Conservation (phyloP, 192 early-diverging fungal genomes). For the Coemansia sp. region DNA sequence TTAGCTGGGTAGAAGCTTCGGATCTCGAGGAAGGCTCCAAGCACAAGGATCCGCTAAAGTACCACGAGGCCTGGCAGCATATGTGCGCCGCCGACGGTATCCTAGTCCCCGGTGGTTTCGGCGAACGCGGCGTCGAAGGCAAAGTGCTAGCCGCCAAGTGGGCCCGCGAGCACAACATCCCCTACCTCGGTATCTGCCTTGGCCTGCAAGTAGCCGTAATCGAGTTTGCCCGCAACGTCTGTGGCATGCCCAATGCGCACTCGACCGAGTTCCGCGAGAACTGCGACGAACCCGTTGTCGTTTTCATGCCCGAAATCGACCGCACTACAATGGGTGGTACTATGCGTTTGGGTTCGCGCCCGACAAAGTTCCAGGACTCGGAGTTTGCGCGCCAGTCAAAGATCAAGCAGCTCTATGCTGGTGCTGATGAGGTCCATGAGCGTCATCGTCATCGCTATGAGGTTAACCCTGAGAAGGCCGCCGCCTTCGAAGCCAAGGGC, state of each 20-base stretch:
- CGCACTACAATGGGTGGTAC: conserved; percentile 92
- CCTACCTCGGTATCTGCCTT: conserved; percentile 97
- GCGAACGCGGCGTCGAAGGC: conserved; percentile 93
- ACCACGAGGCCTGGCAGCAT: conserved; percentile 93
- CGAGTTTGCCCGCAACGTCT: conserved; percentile 94
- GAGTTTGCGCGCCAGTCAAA: conserved; percentile 57
- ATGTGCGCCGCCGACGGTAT: conserved; percentile 89
- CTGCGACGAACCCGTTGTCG: conserved; percentile 72
- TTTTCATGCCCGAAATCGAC: conserved; percentile 98
- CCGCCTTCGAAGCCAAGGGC: conserved; percentile 74
- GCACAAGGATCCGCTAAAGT: conserved; percentile 83
- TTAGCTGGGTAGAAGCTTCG: conserved; percentile 93
- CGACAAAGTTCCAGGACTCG: conserved; percentile 76
- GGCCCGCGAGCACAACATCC: conserved; percentile 96
- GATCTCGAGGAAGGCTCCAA: conserved; percentile 79
- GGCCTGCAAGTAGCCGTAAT: conserved; percentile 97
- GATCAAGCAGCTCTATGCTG: conserved; percentile 67
- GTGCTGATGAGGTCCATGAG: conserved; percentile 67
- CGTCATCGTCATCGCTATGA: conserved; percentile 98
- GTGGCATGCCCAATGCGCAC: conserved; percentile 74
- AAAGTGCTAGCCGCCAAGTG: conserved; percentile 93
- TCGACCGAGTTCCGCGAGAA: conserved; percentile 83
- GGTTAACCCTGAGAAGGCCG: conserved; percentile 86
- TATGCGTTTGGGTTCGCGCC: conserved; percentile 89
- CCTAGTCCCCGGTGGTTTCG: conserved; percentile 97